A percentile compares a stretch with the other conserved stretches of the same genome.
Evolutionary conservation across 768 basidiomycete genomes (phyloP).

Genomic region (Rickenella mellea): DNA sequence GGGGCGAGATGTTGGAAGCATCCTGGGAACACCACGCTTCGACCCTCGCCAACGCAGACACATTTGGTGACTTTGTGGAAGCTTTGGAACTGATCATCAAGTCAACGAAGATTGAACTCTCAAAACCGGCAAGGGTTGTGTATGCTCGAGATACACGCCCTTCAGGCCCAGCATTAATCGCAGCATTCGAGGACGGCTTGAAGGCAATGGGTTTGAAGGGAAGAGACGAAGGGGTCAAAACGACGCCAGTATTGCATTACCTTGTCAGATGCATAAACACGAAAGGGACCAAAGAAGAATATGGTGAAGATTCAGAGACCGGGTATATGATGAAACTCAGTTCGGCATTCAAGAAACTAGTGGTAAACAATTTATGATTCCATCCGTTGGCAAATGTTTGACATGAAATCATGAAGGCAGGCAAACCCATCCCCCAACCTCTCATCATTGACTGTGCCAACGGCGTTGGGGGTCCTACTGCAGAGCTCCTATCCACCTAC

Average conservation of each 20-base stretch:
- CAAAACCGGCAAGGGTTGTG: constrained; percentile 71
- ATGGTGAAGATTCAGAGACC: constrained; percentile 71
- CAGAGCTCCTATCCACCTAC: constrained; percentile 47
- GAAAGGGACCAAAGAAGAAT: constrained; percentile 64
- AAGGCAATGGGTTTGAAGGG: constrained; percentile 57
- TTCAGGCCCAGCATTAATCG: constrained; percentile 66
- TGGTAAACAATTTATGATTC: constrained; percentile 36
- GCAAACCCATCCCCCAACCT: constrained; percentile 44
- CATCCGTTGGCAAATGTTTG: constrained; percentile 4
- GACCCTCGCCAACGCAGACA: constrained; percentile 70
- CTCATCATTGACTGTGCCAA: constrained; percentile 97
- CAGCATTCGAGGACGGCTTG: constrained; percentile 77
- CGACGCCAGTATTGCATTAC: constrained; percentile 94
- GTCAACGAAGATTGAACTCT: constrained; percentile 64
- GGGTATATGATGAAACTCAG: constrained; percentile 82
- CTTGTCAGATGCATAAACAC: constrained; percentile 87
- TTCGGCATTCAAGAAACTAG: constrained; percentile 73
- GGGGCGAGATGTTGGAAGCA: constrained; percentile 93
- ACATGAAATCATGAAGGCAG: too few species aligned
- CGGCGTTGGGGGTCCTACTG: constrained; percentile 80
- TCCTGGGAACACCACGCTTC: constrained; percentile 92
- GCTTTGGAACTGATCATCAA: constrained; percentile 55
- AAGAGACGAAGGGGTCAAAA: constrained; percentile 75
- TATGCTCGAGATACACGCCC: constrained; percentile 93
- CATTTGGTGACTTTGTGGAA: constrained; percentile 62